phyloP scores from a whole-genome alignment of 148 eudicot species.

The Rheum nobile region DNA sequence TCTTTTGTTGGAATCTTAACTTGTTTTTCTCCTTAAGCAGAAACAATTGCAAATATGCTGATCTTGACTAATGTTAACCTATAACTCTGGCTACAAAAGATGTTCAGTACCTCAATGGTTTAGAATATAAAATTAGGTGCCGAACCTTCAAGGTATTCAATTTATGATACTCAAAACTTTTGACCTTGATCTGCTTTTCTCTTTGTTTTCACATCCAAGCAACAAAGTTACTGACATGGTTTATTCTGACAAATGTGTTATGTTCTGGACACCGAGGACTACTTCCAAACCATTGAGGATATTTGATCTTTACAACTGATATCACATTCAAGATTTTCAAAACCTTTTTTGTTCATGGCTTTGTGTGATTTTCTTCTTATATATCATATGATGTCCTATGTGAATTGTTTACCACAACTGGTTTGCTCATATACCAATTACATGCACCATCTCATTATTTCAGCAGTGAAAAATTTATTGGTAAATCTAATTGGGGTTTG shows the following conservation, averaged over 20 bases:
- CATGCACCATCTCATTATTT: too few relatives aligned
- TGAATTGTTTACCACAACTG: too few relatives aligned
- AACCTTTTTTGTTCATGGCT: too few relatives aligned
- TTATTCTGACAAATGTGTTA: conserved; percentile 48
- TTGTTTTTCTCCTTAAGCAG: conserved; percentile 26
- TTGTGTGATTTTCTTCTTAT: too few relatives aligned
- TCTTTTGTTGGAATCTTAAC: neutral
- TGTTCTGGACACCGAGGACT: conserved; percentile 85
- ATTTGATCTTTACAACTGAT: too few relatives aligned
- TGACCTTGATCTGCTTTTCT: neutral
- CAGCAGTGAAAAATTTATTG: too few relatives aligned
- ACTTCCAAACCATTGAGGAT: too few relatives aligned
- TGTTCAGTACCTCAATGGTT: conserved; percentile 47
- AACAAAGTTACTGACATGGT: neutral
- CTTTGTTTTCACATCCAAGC: neutral
- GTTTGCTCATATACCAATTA: too few relatives aligned
- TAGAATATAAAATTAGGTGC: conserved; percentile 89
- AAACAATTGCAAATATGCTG: conserved; percentile 50
- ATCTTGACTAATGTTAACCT: conserved; percentile 52
- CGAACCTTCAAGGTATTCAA: conserved; percentile 63
- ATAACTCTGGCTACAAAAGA: conserved; percentile 52
- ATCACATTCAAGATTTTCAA: too few relatives aligned
- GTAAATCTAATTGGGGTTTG: too few relatives aligned
- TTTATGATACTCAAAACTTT: neutral
- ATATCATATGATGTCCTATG: too few relatives aligned